Evolutionary conservation across 805 yeast species (phyloP), one percentile per base, ranked within the genome.

Genomic region (Candida namnaoensis): DNA sequence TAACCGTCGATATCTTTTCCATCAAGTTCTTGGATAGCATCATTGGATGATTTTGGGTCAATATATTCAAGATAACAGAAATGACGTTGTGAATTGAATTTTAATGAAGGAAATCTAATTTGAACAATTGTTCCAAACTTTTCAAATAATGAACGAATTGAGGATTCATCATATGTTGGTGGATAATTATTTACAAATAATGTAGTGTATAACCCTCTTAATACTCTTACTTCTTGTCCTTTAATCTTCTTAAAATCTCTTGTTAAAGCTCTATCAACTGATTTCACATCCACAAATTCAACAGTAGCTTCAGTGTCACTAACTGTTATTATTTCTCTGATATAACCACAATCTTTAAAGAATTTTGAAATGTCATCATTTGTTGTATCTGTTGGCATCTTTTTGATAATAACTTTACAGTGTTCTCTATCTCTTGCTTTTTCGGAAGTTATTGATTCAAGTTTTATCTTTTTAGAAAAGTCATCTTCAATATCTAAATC

Each of bases 141-240:
- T 0, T 53, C 42, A 51, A 85, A 79, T 10, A 73, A 19, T 0
- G 51, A 46, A 13, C 51, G 49, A 0, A 87, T 39, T 5, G 68
- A 61, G 0, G 56, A 58, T 24, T 64, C 62, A 0, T 68, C 65
- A 44, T 56, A 72, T 1, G 61, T 51, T 2, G 86, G 81, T 0
- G 95, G 88, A 50, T 74, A 85, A 51, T 86, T 86, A 0, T 90
- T 74, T 2, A 80, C 78, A 82, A 87, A 87, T 1, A 86, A 44
- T 0, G 88, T 81, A 33, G 74, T 64, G 12, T 71, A 64, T 19
- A 61, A 52, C 3, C 76, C 58, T 32, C 72, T 58, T 4, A 54
- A 56, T 0, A 86, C 82, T 4, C 50, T 38, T 0, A 86, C 61
- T 34, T 64, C 68, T 1, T 52, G 41, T 0, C 66, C 73, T 0